Percentiles rank a stretch among this genome's conserved stretches.
Evolutionary conservation across 306 rosid genomes (phyloP).

Genomic region (Rosa rugosa): DNA sequence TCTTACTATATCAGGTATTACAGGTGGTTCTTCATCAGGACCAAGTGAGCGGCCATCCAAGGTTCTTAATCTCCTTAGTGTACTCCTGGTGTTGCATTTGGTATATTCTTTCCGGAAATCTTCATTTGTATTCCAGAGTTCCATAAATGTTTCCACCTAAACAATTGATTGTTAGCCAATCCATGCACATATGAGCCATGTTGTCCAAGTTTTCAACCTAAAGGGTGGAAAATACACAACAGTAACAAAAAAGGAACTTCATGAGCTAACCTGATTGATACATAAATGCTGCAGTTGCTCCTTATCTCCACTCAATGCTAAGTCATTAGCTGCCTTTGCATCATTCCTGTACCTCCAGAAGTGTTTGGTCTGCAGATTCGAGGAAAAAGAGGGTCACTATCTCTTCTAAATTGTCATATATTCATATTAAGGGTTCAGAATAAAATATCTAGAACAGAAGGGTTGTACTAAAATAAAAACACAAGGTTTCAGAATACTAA

Average conservation of each 20-base stretch:
- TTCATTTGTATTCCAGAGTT: slow-evolving; percentile 57
- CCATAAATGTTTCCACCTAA: slow-evolving; percentile 67
- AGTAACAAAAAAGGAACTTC: neutral
- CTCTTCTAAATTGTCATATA: neutral
- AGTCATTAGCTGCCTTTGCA: slow-evolving; percentile 39
- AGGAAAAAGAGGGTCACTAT: slow-evolving; percentile 28
- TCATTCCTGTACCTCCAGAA: slow-evolving; percentile 64
- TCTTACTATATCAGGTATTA: slow-evolving; percentile 42
- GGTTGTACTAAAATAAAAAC: neutral
- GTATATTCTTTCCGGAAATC: slow-evolving; percentile 71
- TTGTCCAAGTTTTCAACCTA: neutral
- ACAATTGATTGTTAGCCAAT: slow-evolving; percentile 25
- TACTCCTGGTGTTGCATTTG: slow-evolving; percentile 78
- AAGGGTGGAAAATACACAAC: neutral
- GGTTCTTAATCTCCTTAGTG: slow-evolving; percentile 75
- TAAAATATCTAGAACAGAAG: neutral
- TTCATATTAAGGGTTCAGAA: neutral
- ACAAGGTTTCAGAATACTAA: neutral
- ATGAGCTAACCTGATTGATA: slow-evolving; percentile 59
- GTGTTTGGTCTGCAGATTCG: slow-evolving; percentile 54
- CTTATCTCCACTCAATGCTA: slow-evolving; percentile 48
- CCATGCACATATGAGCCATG: slow-evolving; percentile 8
- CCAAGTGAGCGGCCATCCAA: slow-evolving; percentile 74
- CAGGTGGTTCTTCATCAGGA: slow-evolving; percentile 82
- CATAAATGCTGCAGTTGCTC: slow-evolving; percentile 61